Conservation (phyloP, 78 protist species). For the Creolimax fragrantissima region DNA sequence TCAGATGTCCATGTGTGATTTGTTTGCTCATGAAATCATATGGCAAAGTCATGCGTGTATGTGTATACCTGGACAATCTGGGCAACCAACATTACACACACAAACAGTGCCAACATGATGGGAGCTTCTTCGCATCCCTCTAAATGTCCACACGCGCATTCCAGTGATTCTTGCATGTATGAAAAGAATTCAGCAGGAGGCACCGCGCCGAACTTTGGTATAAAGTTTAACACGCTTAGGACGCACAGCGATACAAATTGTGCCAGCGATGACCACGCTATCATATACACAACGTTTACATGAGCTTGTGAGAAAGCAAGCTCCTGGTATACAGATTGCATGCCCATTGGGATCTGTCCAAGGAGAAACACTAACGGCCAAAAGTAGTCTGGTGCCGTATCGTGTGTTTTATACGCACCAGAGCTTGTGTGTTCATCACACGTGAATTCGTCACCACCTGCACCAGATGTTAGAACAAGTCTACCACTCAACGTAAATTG, state of each 20-base stretch:
- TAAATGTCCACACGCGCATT: background rate
- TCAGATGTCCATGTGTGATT: no score
- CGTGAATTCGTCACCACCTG: background rate
- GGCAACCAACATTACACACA: background rate
- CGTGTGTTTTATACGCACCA: background rate
- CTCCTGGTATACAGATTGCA: background rate
- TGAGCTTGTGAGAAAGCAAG: background rate
- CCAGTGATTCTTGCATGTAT: background rate
- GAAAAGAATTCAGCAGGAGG: background rate
- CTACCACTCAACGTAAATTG: background rate
- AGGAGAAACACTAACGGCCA: background rate
- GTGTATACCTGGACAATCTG: background rate
- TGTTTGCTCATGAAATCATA: no score
- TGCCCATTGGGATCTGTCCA: background rate
- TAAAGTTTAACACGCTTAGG: background rate
- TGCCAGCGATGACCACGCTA: background rate
- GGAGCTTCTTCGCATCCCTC: background rate
- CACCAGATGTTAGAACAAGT: background rate
- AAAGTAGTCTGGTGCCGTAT: background rate
- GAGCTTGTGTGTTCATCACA: background rate
- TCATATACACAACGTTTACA: background rate
- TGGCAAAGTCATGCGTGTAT: no score
- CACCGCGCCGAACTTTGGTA: background rate
- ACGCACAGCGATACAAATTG: background rate
- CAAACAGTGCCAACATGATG: background rate